Base-by-base conservation (phyloP, 78 protist species). In the Diacronema lutheri region DNA sequence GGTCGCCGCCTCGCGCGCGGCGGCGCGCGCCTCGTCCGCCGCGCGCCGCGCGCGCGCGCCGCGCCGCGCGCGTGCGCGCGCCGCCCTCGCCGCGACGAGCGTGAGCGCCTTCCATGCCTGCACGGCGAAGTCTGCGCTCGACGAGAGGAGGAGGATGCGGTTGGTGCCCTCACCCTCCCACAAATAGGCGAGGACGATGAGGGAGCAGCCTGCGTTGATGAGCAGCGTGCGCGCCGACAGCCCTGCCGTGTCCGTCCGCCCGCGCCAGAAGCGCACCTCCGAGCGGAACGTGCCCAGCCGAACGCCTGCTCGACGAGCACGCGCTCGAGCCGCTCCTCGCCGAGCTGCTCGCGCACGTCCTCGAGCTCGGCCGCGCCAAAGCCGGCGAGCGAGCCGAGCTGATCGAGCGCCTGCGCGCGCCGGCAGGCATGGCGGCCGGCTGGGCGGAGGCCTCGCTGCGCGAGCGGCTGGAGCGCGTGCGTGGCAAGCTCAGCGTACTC, bases 201-300 rank as follows among this genome's bases (percentile, higher is more conserved):
- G 33, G 4, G 44, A 14, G 56, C 58, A 33, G 50, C 33, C 16
- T 9, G 76, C 58, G 35, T 7, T 35, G 19, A 61, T 11, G 35
- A 65, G 4, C 21, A 83, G 29, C 40, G 76, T 1, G 13, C 89
- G 82, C 37, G 60, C 29, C 33, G 68, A 40, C 29, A 86, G 56
- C 21, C 89, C 89, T 0, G 25, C 21, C 38, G 33, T 20, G 26
- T 21, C 6, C 41, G 11, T 7, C 21, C 38, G 29, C 0, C 56
- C 50, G 35, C 66, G 66, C 84, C 82, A 86, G 57, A 86, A 86
- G 37, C 71, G n/a, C 20, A 86, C n/a, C 25, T 86, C 89, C 13
- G 12, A 12, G 20, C 21, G n/a, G 20, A 86, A 77, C 20, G 89
- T 83, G 19, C 14, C 16, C 13, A 26, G 66, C 35, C 29, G 66